Evolutionary conservation across 352 stramenopile genomes (phyloP), one percentile per base, ranked within the genome.

Genomic region (Phytophthora chlamydospora): DNA sequence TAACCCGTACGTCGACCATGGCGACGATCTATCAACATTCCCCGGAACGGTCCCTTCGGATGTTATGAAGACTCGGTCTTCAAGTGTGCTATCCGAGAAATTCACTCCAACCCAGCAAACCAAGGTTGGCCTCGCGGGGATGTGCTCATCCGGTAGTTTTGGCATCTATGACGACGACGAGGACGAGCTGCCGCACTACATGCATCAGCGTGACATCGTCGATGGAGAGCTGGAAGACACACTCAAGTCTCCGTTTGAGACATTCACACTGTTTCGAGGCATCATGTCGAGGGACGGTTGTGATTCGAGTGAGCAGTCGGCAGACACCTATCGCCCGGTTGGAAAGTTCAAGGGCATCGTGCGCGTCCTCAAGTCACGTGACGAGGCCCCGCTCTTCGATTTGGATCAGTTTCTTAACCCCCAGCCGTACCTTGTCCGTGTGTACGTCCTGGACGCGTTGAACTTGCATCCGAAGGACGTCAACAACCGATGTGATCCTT

Each of bases 301-400:
- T 29, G 67, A 74, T 17, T 62, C 62, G 14, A 65, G 56, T 24
- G 53, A 76, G 12, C 45, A 67, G 0, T 62, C 58, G 1, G 47
- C 59, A 8, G 53, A 76, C 3, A 71, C 80, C 2, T 88, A 85
- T 41, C 78, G 75, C 1, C 35, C 73, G 0, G 87, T 97, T 11
- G 92, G 90, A 10, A 80, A 84, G 35, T 97, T 98, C 55, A 98
- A 98, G 69, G 90, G 89, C 19, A 70, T 97, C 17, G 77, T 97
- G 38, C 85, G 92, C 16, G 63, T 98, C 17, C 64, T 96, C 2
- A 82, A 88, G 21, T 80, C 77, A 36, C 66, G 69, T 16, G 80
- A 94, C 24, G 85, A 95, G 8, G 59, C 79, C 24, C 80, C 84
- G 14, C 69, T 95, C 11, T 85, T 97, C 17, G 73, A 94, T 42